Conservation (phyloP, 78 protist species). For the Neovahlkampfia damariscottae region DNA sequence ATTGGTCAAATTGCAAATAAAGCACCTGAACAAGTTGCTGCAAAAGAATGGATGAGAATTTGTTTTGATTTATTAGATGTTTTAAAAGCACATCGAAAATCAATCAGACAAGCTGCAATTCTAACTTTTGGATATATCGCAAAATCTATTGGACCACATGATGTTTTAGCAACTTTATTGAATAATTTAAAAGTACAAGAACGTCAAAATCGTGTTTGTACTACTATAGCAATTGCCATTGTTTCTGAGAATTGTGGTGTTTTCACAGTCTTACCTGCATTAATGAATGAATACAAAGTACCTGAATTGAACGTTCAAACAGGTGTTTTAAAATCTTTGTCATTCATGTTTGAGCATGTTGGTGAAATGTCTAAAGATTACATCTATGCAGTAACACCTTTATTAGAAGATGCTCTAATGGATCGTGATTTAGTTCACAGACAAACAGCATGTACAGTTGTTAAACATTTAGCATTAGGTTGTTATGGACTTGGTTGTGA, state of each 20-base stretch:
- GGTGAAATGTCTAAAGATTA: constrained; percentile 93
- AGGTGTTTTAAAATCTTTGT: constrained; percentile 95
- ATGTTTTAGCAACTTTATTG: constrained; percentile 91
- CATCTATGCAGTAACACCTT: constrained; percentile 84
- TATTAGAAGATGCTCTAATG: constrained; percentile 97
- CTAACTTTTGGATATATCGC: constrained; percentile 97
- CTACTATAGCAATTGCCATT: constrained; percentile 98
- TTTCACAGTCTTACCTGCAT: constrained; percentile 91
- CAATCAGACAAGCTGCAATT: constrained; percentile 90
- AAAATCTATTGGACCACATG: constrained; percentile 94
- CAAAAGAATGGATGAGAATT: constrained; percentile 95
- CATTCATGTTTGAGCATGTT: constrained; percentile 97
- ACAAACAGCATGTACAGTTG: constrained; percentile 81
- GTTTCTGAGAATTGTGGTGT: constrained; percentile 97
- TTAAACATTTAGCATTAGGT: constrained; percentile 62
- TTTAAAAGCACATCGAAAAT: constrained; percentile 88
- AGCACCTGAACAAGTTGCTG: constrained; percentile 74
- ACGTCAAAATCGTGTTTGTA: constrained; percentile 93
- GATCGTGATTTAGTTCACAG: constrained; percentile 96
- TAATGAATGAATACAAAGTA: constrained; percentile 96
- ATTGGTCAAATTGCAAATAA: constrained; percentile 94
- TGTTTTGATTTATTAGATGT: constrained; percentile 94
- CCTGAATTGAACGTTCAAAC: constrained; percentile 96
- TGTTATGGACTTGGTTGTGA: constrained; percentile 70
- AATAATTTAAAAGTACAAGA: constrained; percentile 93